These are phyloP conservation scores for Gentiana macrophylla DNA, from an alignment of 257 asterid species.

Conservation along the genomic window DNA sequence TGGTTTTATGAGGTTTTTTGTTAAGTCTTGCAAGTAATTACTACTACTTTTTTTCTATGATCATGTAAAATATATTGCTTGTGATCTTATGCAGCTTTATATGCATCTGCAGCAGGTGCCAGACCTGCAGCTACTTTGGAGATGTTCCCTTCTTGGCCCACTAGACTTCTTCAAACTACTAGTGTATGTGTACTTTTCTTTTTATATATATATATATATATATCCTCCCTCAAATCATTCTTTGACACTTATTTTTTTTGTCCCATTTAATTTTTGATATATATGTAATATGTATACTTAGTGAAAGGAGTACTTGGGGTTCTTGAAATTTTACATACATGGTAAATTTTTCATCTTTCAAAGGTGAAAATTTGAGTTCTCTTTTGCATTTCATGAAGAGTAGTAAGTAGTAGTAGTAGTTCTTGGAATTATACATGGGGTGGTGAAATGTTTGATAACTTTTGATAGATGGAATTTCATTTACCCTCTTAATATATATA, in stretches of 20 bases:
- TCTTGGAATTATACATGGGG: too few species aligned
- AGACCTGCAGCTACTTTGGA: conserved; percentile 92
- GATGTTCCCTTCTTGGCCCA: conserved; percentile 95
- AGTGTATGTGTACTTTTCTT: conserved; percentile 27
- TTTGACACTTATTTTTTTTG: background rate
- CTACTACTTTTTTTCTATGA: conserved; percentile 11
- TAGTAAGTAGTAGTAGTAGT: too few species aligned
- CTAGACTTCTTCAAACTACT: conserved; percentile 56
- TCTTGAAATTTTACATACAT: too few species aligned
- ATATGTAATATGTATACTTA: too few species aligned
- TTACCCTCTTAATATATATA: conserved; percentile 7
- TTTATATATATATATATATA: background rate
- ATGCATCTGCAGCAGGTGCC: conserved; percentile 30
- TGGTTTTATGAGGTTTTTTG: conserved; percentile 10
- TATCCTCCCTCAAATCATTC: background rate
- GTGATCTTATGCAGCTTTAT: conserved; percentile 76
- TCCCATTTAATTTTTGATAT: too few species aligned
- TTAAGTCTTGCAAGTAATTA: conserved; percentile 4
- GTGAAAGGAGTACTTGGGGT: too few species aligned
- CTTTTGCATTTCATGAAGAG: too few species aligned
- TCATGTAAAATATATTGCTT: conserved; percentile 38
- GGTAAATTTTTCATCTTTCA: too few species aligned
- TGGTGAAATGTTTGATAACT: too few species aligned
- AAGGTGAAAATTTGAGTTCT: too few species aligned
- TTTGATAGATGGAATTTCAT: too few species aligned